Percentiles rank a stretch among this genome's conserved stretches.
These are phyloP conservation scores for Dryadomyces quercivorus DNA, from an alignment of 2,329 filamentous ascomycete species.

Conservation along the genomic window DNA sequence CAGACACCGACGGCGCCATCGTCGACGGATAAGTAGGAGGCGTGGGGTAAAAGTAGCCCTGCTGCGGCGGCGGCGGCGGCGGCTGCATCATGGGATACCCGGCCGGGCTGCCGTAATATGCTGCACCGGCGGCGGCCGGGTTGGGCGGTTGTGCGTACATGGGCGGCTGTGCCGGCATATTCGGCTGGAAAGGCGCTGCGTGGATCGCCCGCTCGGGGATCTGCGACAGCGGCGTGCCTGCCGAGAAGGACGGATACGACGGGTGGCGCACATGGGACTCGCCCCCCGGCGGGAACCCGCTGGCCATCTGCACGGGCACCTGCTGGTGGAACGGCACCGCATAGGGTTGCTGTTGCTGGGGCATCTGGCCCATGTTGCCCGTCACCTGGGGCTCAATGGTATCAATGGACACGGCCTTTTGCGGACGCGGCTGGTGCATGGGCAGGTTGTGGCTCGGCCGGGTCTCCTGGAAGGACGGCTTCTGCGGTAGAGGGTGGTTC, in stretches of 20 bases:
- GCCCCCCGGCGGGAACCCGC: slow-evolving; percentile 25
- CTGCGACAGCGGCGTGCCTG: slow-evolving; percentile 73
- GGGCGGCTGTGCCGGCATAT: slow-evolving; percentile 20
- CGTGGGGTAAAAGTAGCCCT: slow-evolving; percentile 20
- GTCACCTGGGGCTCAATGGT: slow-evolving; percentile 77
- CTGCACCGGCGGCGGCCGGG: not conserved
- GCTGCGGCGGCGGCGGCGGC: slow-evolving; percentile 29
- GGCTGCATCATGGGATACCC: slow-evolving; percentile 41
- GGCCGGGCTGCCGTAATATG: slow-evolving; percentile 39
- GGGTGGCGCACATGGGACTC: slow-evolving; percentile 53
- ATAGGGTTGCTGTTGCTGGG: slow-evolving; percentile 3
- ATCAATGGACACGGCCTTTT: slow-evolving; percentile 86
- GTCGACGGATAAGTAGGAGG: slow-evolving; percentile 15
- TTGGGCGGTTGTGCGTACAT: slow-evolving; percentile 39
- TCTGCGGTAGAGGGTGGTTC: slow-evolving; percentile 44
- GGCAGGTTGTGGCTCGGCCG: slow-evolving; percentile 39
- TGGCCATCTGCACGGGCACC: slow-evolving; percentile 62
- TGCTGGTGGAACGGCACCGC: slow-evolving; percentile 68
- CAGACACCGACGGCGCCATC: slow-evolving; percentile 24
- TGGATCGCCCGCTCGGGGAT: slow-evolving; percentile 90
- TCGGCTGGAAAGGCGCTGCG: slow-evolving; percentile 78
- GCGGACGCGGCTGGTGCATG: slow-evolving; percentile 90
- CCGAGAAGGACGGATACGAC: slow-evolving; percentile 60
- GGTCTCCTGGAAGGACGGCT: slow-evolving; percentile 45
- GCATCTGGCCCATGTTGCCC: not conserved